These are phyloP conservation scores for Metarhizium anisopliae DNA, from an alignment of 2,329 filamentous ascomycete species.

Conservation along the genomic window DNA sequence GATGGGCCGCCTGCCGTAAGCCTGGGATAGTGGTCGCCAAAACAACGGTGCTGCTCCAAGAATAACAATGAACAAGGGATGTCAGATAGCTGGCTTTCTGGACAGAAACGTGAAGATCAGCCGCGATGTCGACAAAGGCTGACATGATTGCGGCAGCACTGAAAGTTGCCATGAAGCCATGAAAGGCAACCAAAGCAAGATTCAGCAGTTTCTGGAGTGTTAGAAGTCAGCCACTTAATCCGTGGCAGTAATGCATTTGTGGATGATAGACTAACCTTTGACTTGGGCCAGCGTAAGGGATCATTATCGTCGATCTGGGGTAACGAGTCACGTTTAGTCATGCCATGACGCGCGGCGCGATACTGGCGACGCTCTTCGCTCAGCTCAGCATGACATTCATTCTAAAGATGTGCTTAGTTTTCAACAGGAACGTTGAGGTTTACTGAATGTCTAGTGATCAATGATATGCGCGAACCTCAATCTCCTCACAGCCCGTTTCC, in stretches of 20 bases:
- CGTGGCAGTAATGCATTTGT: too few relatives aligned
- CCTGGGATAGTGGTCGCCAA: constrained; percentile 46
- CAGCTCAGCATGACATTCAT: too few relatives aligned
- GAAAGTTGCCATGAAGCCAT: constrained; percentile 49
- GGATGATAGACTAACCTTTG: constrained; percentile 1
- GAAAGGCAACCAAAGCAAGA: constrained; percentile 44
- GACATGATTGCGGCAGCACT: constrained; percentile 44
- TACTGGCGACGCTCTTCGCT: constrained; percentile 6
- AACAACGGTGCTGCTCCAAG: constrained; percentile 30
- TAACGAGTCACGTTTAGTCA: constrained; percentile 7
- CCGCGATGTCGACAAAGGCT: constrained; percentile 42
- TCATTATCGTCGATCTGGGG: constrained; percentile 8
- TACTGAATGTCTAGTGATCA: too few relatives aligned
- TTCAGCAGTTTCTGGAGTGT: constrained; percentile 39
- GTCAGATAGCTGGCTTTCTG: constrained; percentile 44
- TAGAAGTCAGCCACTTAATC: background rate
- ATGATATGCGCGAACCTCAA: too few relatives aligned
- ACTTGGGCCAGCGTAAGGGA: constrained; percentile 10
- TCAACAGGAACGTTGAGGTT: too few relatives aligned
- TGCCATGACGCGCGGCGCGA: constrained; percentile 7
- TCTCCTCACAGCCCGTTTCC: too few relatives aligned
- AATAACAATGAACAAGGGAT: constrained; percentile 13
- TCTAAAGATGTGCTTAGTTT: too few relatives aligned
- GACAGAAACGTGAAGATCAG: constrained; percentile 37
- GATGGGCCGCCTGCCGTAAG: constrained; percentile 44